Conservation (phyloP, 1,284 basidiomycete genomes). For the Ustilago hordei region DNA sequence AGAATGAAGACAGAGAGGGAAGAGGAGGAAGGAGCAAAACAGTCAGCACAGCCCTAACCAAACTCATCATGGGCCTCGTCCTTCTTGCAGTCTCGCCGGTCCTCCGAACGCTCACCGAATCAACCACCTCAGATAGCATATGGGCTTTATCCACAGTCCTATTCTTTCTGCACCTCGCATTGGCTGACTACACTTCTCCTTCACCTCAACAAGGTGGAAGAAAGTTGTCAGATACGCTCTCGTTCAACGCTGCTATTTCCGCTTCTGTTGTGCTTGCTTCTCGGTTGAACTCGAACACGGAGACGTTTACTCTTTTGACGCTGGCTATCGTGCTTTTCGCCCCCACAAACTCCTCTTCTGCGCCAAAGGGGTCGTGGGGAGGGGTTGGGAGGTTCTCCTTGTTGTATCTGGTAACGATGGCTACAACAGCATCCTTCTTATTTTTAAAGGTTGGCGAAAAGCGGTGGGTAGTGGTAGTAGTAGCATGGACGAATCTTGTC, state of each 20-base stretch:
- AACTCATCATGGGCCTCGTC: conserved; percentile 81
- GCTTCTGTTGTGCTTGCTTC: conserved; percentile 94
- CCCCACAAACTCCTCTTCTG: neutral
- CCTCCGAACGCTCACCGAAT: conserved; percentile 88
- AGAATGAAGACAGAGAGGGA: neutral
- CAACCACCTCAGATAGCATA: conserved; percentile 95
- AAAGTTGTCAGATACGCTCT: conserved; percentile 75
- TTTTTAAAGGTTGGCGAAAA: neutral
- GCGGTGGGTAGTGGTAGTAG: conserved; percentile 9
- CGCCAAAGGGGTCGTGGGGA: too few species aligned
- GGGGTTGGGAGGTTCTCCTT: neutral
- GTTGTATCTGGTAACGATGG: conserved; percentile 13
- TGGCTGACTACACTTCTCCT: conserved; percentile 76
- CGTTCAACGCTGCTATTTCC: conserved; percentile 93
- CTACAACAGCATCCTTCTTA: neutral
- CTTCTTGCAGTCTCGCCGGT: conserved; percentile 91
- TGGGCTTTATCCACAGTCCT: conserved; percentile 86
- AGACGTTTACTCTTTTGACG: conserved; percentile 90
- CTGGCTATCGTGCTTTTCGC: conserved; percentile 75
- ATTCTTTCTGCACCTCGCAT: conserved; percentile 76
- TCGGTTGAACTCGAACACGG: conserved; percentile 81
- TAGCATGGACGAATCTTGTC: conserved; percentile 18
- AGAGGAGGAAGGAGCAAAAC: conserved; percentile 1
- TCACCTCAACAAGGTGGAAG: conserved; percentile 13
- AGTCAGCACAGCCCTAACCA: conserved; percentile 21